phyloP scores from a whole-genome alignment of 179 eudicot genomes.

The Beta macrorhiza region DNA sequence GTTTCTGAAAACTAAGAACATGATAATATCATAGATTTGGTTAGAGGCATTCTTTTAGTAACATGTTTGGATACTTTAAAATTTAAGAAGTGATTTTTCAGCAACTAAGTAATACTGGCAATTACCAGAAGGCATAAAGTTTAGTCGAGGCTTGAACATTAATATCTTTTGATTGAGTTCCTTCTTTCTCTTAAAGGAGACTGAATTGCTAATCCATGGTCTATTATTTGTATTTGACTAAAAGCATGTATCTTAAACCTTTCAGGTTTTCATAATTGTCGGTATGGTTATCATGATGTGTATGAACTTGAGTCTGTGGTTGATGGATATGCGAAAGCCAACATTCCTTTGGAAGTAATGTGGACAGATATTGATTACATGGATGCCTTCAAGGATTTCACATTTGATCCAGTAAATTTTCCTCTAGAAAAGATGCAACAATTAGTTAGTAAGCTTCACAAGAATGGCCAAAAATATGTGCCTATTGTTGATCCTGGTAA shows the following conservation, averaged over 20 bases:
- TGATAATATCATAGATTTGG: too few species aligned
- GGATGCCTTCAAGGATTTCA: conserved; percentile 69
- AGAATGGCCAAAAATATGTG: conserved; percentile 57
- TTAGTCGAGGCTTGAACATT: too few species aligned
- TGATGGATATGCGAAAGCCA: conserved; percentile 49
- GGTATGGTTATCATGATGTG: conserved; percentile 58
- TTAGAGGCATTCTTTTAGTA: too few species aligned
- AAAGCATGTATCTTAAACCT: background rate
- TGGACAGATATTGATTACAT: conserved; percentile 84
- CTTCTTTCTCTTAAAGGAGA: background rate
- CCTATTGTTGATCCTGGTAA: conserved; percentile 75
- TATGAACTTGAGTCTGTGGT: conserved; percentile 58
- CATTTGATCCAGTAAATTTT: conserved; percentile 62
- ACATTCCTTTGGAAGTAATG: conserved; percentile 71
- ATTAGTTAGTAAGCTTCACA: conserved; percentile 53
- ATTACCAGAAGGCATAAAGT: too few species aligned
- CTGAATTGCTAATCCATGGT: background rate
- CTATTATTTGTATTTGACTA: background rate
- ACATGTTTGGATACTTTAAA: too few species aligned
- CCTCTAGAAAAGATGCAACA: conserved; percentile 54
- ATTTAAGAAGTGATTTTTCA: too few species aligned
- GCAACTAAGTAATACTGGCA: too few species aligned
- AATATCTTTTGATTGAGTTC: too few species aligned
- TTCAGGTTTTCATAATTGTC: conserved; percentile 76
- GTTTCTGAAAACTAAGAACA: too few species aligned